Evolutionary conservation across 495 filamentous ascomycete species (phyloP), one percentile per base, ranked within the genome.

Genomic region (Tuber brumale): DNA sequence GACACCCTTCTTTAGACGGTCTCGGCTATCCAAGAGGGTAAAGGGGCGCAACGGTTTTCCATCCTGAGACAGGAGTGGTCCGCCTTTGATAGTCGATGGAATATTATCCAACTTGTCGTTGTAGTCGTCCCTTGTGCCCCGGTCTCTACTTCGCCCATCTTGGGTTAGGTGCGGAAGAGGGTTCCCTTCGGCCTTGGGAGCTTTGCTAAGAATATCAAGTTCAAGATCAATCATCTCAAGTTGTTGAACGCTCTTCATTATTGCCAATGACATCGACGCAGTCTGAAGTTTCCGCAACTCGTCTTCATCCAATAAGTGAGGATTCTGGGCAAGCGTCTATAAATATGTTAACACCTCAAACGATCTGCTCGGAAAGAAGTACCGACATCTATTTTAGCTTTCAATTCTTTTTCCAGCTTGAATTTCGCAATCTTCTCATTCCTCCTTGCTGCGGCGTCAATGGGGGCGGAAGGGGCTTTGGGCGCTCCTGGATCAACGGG

Each of bases 31-130:
- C 1, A 95, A 85, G 45, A 99, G 83, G 5, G 94, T 97, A 81
- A 99, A 98, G 4, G 95, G 96, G 76, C 94, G 90, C 76, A 98
- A 86, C 35, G 96, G 96, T 80, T 92, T 97, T 44, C 95, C 95
- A 75, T 91, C 87, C 78, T 86, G 89, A 71, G 89, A 92, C n/a
- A 99, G 85, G 35, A 99, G 86, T 1, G 95, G 93, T 0, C 95
- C 96, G 31, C 84, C 84, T 76, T 87, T 88, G 21, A 85, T 84
- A 9, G 86, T 84, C 31, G 85, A 86, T 46, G 84, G 85, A 18
- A 89, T 84, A 18, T 90, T 84, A 76, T 89, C 94, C 16, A 98
- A 82, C n/a, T 90, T 89, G 14, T 96, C 93, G 41, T 89, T 92
- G 83, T 93, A 94, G 43, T 79, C 86, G 66, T 89, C 86, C n/a